These are phyloP conservation scores for Aureobasidium uvarum DNA, from an alignment of 2,329 filamentous ascomycete species.

Conservation along the genomic window DNA sequence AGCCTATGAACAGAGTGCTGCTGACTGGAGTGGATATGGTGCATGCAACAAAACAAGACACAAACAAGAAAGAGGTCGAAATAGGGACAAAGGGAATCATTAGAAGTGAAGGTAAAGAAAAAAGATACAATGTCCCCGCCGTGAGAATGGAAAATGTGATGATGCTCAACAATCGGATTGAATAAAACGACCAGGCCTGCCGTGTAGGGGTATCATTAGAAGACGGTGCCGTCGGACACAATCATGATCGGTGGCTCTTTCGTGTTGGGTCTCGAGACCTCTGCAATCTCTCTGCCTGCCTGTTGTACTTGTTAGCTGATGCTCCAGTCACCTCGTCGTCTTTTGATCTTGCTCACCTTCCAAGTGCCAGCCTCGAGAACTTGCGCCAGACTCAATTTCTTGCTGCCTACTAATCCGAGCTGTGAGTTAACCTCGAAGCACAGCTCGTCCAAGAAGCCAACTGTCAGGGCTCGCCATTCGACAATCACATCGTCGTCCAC, in stretches of 20 bases:
- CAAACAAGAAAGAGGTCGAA: not conserved
- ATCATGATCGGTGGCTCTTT: slow-evolving; percentile 97
- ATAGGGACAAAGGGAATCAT: slow-evolving; percentile 15
- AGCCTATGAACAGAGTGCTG: slow-evolving; percentile 16
- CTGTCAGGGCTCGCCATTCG: slow-evolving; percentile 73
- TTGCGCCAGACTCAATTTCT: slow-evolving; percentile 75
- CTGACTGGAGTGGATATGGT: slow-evolving; percentile 1
- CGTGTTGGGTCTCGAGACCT: slow-evolving; percentile 92
- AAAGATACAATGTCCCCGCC: slow-evolving; percentile 17
- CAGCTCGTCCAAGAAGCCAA: slow-evolving; percentile 71
- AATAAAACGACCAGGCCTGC: slow-evolving; percentile 25
- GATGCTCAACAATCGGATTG: slow-evolving; percentile 17
- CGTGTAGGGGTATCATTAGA: slow-evolving; percentile 57
- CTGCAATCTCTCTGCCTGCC: slow-evolving; percentile 94
- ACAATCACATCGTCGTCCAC: slow-evolving; percentile 75
- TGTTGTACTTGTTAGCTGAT: slow-evolving; percentile 42
- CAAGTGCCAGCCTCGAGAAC: slow-evolving; percentile 94
- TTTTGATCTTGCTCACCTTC: slow-evolving; percentile 66
- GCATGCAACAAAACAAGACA: not conserved
- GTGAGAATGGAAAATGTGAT: slow-evolving; percentile 13
- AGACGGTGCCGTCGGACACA: slow-evolving; percentile 92
- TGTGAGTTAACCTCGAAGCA: slow-evolving; percentile 66
- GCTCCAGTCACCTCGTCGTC: slow-evolving; percentile 6
- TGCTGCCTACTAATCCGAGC: slow-evolving; percentile 66
- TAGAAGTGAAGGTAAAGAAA: slow-evolving; percentile 18